Base-by-base conservation (phyloP, 2,329 filamentous ascomycete genomes). In the Penicillium sclerotiorum region DNA sequence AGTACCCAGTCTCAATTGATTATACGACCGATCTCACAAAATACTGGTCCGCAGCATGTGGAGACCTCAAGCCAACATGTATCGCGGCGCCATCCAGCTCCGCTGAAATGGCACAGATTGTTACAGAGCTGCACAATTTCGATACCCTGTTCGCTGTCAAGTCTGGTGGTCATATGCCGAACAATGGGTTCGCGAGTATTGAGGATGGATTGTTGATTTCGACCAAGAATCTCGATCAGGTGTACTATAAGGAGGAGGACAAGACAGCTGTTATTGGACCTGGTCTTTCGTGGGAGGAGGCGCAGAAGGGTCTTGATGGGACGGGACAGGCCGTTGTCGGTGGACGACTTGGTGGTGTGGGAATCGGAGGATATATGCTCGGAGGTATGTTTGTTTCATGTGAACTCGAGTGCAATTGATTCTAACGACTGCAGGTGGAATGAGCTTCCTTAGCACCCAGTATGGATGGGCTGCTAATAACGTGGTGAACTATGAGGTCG, bases 61-160 rank as follows among this genome's bases (percentile, higher is more conserved):
- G 72, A 13, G 69, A 70, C 35, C 67, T 78, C 21, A 62, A 60
- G 35, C 78, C 77, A 5, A 69, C 67, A 43, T 80, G 78, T 52
- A 77, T 78, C 45, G 67, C 79, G 39, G 71, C 73, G 35, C 79
- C 80, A 2, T 69, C 69, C 11, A 79, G 72, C 27, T 69, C 75
- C 1, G 65, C 75, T 13, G 79, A 85, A 58, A 79, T 85, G 30
- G 73, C 80, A 0, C 70, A 73, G 8, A 73, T 81, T n/a, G 72
- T 85, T 39, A 73, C 71, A 21, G 70, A 78, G 23, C 71, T 85
- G 11, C 73, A 71, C 7, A 64, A 74, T 27, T 74, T 74, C 35
- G 69, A 73, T 30, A 78, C 77, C 47, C 65, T 79, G 5, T 80
- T 85, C 39, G 83, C 80, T 18, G 73, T 83, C 66, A 75, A 79